phyloP scores from a whole-genome alignment of 2,329 filamentous ascomycete genomes.

The Fusarium xyrophilum region DNA sequence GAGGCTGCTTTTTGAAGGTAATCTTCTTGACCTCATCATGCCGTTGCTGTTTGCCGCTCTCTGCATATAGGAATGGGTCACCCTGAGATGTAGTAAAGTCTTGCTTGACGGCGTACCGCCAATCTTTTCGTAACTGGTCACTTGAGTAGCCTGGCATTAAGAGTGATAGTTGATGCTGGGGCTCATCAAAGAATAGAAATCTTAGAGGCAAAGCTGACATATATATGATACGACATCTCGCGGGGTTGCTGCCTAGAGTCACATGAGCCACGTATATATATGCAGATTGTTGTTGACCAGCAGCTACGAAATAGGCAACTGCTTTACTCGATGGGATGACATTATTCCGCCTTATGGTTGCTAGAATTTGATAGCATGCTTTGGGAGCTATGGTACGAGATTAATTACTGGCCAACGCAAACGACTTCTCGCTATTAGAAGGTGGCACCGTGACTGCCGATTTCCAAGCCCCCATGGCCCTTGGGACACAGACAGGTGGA shows the following conservation, averaged over 20 bases:
- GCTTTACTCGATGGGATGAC: not conserved
- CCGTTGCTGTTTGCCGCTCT: constrained; percentile 11
- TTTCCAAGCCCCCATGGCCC: too few relatives aligned
- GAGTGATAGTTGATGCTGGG: too few relatives aligned
- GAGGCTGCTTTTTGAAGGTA: not conserved
- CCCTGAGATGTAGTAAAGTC: constrained; percentile 10
- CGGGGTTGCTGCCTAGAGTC: not conserved
- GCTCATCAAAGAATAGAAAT: fast-evolving
- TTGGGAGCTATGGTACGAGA: too few relatives aligned
- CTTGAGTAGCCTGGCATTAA: constrained; percentile 2
- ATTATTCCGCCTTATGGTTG: not conserved
- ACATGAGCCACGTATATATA: not conserved
- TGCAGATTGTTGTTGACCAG: not conserved
- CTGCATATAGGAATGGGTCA: constrained; percentile 4
- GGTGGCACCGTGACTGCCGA: too few relatives aligned
- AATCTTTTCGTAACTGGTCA: constrained; percentile 8
- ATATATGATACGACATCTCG: not conserved
- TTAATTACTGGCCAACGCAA: too few relatives aligned
- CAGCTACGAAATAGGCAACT: not conserved
- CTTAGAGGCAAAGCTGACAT: not conserved
- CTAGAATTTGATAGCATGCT: not conserved
- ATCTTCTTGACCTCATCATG: constrained; percentile 5
- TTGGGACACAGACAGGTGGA: too few relatives aligned
- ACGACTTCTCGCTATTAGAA: too few relatives aligned
- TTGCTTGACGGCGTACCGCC: constrained; percentile 15